Base-by-base conservation (phyloP, 1,139 yeast species). In the Lodderomyces theae region DNA sequence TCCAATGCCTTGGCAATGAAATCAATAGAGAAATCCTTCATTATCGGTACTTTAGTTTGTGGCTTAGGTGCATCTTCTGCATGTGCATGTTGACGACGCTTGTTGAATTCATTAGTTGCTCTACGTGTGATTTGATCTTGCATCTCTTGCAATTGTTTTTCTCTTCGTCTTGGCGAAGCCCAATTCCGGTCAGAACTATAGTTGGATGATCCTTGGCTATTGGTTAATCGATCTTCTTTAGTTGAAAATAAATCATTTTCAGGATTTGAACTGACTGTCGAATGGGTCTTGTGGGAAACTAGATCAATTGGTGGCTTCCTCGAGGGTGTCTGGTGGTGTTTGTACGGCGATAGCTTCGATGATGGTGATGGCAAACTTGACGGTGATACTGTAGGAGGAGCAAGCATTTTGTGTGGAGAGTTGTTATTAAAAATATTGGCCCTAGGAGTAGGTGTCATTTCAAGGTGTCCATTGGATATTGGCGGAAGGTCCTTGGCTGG, bases 1-100 rank as follows among this genome's bases (percentile, higher is more conserved):
- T 82, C 86, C 39, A 85, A 42, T 63, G 89, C 65, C 70, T 81
- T 54, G 62, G 82, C 67, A 64, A 72, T 54, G 73, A 66, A 72
- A 48, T 72, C 77, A 25, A 72, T 67, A 3, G 75, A 69, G 45
- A 72, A 72, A 47, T 72, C 77, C 47, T 71, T 70, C 48, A 61
- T 58, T 7, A 71, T 61, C 10, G 74, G 74, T 18, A 69, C 64
- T 33, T 52, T 53, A 16, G 40, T 13, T 16, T 24, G 30, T 24
- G 11, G 37, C 23, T 34, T 23, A 12, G 25, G 10, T 9, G 35
- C 25, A 17, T 68, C 63, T 29, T 51, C 51, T 22, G 35, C 35
- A 37, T 37, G 22, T 23, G 34, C 21, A n/a, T 35, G 25, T 9
- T 37, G 24, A 5, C 45, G 48, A 25, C 25, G 37, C 12, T 33